A percentile compares a stretch with the other conserved stretches of the same genome.
Evolutionary conservation across 768 basidiomycete species (phyloP).

Genomic region (Sarcodon aspratus): DNA sequence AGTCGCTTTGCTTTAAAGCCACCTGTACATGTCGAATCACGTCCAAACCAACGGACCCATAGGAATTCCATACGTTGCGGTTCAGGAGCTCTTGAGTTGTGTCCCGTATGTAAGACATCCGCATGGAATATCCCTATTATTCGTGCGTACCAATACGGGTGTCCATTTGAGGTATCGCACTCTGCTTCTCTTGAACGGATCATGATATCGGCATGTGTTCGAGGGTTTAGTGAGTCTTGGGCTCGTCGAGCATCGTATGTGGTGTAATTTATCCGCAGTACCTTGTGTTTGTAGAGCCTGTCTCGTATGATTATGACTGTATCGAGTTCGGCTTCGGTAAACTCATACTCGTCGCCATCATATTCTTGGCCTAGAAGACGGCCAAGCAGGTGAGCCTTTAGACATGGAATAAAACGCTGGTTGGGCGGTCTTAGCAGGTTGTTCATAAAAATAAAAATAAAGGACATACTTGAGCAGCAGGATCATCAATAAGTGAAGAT

Average conservation of each 20-base stretch:
- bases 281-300: conserved; percentile 11
- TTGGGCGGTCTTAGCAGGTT: background rate
- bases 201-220: conserved; percentile 11
- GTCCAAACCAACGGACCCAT: conserved; percentile 1
- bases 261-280: conserved; percentile 11
- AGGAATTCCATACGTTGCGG: no score
- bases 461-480: conserved; percentile 6
- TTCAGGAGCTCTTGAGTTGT: no score
- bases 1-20: conserved; percentile 17
- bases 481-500: no score
- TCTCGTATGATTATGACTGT: conserved; percentile 6
- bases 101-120: conserved; percentile 8
- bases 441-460: background rate
- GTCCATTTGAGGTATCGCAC: no score
- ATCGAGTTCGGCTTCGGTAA: conserved; percentile 2
- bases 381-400: conserved; percentile 13
- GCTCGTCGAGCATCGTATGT: conserved; percentile 10
- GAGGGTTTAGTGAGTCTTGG: conserved; percentile 11
- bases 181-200: conserved; percentile 2
- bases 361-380: conserved; percentile 7
- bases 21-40: background rate
- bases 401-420: conserved; percentile 8
- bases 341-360: conserved; percentile 6
- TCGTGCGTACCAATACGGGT: conserved; percentile 19
- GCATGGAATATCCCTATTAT: conserved; percentile 18